Percentiles rank a stretch among this genome's conserved stretches.
Evolutionary conservation across 306 rosid species (phyloP).

Genomic region (Quillaja saponaria): DNA sequence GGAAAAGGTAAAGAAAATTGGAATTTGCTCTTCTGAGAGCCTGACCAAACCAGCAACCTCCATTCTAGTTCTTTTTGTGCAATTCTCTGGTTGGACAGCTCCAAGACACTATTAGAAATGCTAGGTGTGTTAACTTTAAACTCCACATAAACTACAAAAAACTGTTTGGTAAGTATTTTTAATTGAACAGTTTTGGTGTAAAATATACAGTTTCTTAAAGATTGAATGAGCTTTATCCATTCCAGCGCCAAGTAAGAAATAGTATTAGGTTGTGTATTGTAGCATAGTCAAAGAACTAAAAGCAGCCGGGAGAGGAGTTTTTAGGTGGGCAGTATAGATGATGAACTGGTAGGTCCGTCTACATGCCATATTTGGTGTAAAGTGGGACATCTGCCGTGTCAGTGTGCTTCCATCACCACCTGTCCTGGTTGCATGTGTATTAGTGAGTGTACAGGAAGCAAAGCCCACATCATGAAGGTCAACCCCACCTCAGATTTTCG

Average conservation of each 20-base stretch:
- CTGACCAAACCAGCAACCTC: neutral
- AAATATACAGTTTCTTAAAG: too few relatives aligned
- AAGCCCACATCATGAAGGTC: constrained; percentile 44
- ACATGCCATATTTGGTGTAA: constrained; percentile 35
- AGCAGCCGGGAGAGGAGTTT: neutral
- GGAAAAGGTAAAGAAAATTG: neutral
- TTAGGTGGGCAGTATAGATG: constrained; percentile 16
- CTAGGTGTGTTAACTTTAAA: too few relatives aligned
- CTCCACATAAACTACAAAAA: too few relatives aligned
- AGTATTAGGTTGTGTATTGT: neutral
- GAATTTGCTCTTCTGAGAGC: neutral
- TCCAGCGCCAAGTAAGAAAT: too few relatives aligned
- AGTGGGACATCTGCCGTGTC: constrained; percentile 34
- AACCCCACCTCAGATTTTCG: constrained; percentile 47
- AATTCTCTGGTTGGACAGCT: neutral
- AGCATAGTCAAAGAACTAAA: constrained; percentile 14
- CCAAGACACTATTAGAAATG: constrained; percentile 3
- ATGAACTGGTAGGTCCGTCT: constrained; percentile 37
- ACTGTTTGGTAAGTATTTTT: too few relatives aligned
- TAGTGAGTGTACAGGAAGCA: constrained; percentile 23
- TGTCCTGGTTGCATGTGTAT: constrained; percentile 38
- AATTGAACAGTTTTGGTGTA: too few relatives aligned
- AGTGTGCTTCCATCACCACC: constrained; percentile 11
- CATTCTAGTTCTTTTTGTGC: neutral
- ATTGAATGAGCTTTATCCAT: too few relatives aligned